These are phyloP conservation scores for Tephrocybe sp. DNA, from an alignment of 768 basidiomycete species.

Conservation along the genomic window DNA sequence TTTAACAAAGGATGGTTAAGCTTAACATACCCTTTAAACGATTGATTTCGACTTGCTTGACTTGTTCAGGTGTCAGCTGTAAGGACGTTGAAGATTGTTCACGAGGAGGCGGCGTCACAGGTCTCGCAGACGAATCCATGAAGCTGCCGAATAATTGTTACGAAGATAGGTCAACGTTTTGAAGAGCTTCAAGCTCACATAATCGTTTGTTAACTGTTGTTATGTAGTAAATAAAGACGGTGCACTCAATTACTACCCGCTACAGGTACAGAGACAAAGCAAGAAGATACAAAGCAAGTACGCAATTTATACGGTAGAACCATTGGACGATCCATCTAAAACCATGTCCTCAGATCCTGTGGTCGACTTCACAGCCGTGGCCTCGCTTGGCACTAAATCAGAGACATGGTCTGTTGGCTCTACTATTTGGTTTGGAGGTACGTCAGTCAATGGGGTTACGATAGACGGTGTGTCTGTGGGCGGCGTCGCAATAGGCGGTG, in stretches of 20 bases:
- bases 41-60: slow-evolving; percentile 74
- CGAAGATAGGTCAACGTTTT: too few relatives aligned
- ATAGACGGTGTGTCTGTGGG: slow-evolving; percentile 21
- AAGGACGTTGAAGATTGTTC: slow-evolving; percentile 16
- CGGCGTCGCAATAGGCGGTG: slow-evolving; percentile 24
- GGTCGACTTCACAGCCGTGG: slow-evolving; percentile 3
- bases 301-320: slow-evolving; percentile 9
- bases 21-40: slow-evolving; percentile 60
- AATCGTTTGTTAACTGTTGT: too few relatives aligned
- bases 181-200: too few relatives aligned
- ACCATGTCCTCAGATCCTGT: slow-evolving; percentile 19
- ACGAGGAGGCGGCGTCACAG: slow-evolving; percentile 40
- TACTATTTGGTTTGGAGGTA: slow-evolving; percentile 16
- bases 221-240: too few relatives aligned
- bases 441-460: background rate
- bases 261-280: background rate
- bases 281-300: background rate
- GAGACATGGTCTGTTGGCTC: background rate
- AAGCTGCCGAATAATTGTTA: slow-evolving; percentile 17
- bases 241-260: too few relatives aligned
- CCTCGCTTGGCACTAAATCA: slow-evolving; percentile 2
- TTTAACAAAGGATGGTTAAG: background rate
- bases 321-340: slow-evolving; percentile 16
- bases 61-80: slow-evolving; percentile 63
- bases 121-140: slow-evolving; percentile 21